Percentiles rank a stretch among this genome's conserved stretches.
Conservation (phyloP, 2,329 filamentous ascomycete species). For the Verticillium tricorpus region DNA sequence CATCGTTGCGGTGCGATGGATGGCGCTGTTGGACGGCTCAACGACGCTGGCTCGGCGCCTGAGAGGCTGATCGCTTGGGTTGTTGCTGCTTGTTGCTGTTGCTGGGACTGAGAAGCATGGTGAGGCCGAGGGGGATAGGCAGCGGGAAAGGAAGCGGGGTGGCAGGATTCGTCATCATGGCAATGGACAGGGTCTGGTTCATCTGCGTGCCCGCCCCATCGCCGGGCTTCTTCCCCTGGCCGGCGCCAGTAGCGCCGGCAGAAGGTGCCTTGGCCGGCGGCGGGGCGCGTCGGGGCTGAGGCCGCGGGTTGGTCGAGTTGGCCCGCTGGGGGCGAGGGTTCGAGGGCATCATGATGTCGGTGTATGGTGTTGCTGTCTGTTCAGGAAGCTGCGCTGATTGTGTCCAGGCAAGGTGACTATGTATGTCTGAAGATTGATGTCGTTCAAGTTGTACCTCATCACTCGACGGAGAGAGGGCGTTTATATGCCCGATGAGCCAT, state of each 20-base stretch:
- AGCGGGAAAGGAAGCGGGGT: constrained; percentile 18
- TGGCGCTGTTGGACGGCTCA: neutral
- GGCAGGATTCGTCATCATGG: constrained; percentile 15
- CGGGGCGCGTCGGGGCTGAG: neutral
- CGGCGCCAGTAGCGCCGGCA: neutral
- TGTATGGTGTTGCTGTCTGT: neutral
- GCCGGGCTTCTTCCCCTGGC: neutral
- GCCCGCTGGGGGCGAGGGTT: neutral
- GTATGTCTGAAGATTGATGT: neutral
- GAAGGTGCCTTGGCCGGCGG: neutral
- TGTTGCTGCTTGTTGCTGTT: neutral
- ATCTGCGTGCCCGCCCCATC: constrained; percentile 16
- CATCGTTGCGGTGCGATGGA: neutral
- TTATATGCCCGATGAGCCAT: neutral
- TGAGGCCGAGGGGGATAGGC: constrained; percentile 15
- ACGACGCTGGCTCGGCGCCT: neutral
- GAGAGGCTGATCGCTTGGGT: neutral
- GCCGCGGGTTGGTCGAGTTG: neutral
- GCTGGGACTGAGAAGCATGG: constrained; percentile 11
- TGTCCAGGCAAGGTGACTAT: too few species aligned
- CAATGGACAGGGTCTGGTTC: constrained; percentile 17
- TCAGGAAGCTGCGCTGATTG: neutral
- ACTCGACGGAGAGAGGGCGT: neutral
- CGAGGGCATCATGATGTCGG: neutral
- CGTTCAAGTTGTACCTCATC: neutral